phyloP scores from a whole-genome alignment of 441 rosid species.

The Francoa sonchifolia region DNA sequence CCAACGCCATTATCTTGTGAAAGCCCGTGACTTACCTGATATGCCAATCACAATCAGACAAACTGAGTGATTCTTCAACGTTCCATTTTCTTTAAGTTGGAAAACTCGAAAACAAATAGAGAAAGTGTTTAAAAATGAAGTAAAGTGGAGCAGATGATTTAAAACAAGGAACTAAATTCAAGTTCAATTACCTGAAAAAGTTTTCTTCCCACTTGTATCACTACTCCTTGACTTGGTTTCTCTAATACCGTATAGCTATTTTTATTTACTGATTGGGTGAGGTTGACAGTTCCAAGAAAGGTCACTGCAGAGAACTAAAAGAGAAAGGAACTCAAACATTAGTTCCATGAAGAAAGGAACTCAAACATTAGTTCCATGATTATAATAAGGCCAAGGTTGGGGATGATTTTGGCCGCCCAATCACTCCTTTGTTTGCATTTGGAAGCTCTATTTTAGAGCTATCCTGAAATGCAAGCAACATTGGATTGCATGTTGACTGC shows the following conservation, averaged over 20 bases:
- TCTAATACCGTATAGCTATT: constrained; percentile 15
- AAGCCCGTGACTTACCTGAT: constrained; percentile 31
- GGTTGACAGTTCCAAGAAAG: constrained; percentile 40
- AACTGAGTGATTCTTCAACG: not conserved
- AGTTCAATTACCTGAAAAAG: constrained; percentile 47
- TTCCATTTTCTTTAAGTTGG: not conserved
- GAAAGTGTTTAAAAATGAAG: not conserved
- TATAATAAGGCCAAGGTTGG: too few relatives aligned
- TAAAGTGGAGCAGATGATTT: too few relatives aligned
- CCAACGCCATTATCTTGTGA: constrained; percentile 19
- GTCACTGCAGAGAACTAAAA: constrained; percentile 41
- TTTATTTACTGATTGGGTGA: constrained; percentile 18
- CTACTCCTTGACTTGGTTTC: constrained; percentile 31
- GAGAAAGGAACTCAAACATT: not conserved
- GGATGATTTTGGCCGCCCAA: too few relatives aligned
- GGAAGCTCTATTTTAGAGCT: too few relatives aligned
- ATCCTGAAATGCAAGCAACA: too few relatives aligned
- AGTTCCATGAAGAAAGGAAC: not conserved
- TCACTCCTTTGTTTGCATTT: too few relatives aligned
- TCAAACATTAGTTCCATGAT: too few relatives aligned
- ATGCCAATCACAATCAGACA: constrained; percentile 2
- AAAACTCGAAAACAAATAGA: not conserved
- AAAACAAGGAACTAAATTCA: constrained; percentile 4
- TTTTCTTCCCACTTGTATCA: constrained; percentile 40
- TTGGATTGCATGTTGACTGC: too few relatives aligned